These are phyloP conservation scores for Passalora sequoiae DNA, from an alignment of 2,329 filamentous ascomycete genomes.

Conservation along the genomic window DNA sequence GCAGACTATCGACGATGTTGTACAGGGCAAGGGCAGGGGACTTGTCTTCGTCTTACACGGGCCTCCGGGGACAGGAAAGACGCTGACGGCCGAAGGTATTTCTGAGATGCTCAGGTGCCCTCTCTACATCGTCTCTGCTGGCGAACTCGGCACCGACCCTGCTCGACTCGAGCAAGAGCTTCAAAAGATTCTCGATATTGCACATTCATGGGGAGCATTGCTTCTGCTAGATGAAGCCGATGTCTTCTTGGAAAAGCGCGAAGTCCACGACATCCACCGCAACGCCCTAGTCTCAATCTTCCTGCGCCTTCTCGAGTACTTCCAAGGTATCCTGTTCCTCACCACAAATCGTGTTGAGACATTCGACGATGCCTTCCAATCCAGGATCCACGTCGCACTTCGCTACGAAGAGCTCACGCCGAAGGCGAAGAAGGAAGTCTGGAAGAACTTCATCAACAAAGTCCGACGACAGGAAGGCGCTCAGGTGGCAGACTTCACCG, in stretches of 20 bases:
- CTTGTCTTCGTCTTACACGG: constrained; percentile 79
- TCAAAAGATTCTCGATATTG: constrained; percentile 79
- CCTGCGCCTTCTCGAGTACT: constrained; percentile 80
- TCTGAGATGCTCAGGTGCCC: constrained; percentile 77
- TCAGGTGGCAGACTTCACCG: constrained; percentile 56
- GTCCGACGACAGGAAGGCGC: constrained; percentile 62
- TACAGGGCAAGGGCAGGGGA: constrained; percentile 74
- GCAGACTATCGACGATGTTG: constrained; percentile 71
- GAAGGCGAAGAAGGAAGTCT: constrained; percentile 72
- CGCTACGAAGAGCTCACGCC: constrained; percentile 69
- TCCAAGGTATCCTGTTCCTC: constrained; percentile 83
- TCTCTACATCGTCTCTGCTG: constrained; percentile 75
- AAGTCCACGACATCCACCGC: constrained; percentile 75
- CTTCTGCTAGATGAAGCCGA: constrained; percentile 81
- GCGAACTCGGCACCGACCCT: constrained; percentile 75
- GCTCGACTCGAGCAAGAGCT: constrained; percentile 68
- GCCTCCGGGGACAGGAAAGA: constrained; percentile 83
- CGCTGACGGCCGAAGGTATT: constrained; percentile 79
- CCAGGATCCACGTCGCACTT: constrained; percentile 77
- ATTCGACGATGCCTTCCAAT: constrained; percentile 87
- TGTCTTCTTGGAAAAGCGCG: constrained; percentile 76
- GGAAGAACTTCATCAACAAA: constrained; percentile 75
- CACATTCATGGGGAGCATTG: constrained; percentile 80
- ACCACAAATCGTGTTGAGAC: constrained; percentile 85
- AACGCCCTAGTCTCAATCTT: constrained; percentile 86